Evolutionary conservation across 352 stramenopile species (phyloP).

Genomic region (Aphanomyces cochlioides): DNA sequence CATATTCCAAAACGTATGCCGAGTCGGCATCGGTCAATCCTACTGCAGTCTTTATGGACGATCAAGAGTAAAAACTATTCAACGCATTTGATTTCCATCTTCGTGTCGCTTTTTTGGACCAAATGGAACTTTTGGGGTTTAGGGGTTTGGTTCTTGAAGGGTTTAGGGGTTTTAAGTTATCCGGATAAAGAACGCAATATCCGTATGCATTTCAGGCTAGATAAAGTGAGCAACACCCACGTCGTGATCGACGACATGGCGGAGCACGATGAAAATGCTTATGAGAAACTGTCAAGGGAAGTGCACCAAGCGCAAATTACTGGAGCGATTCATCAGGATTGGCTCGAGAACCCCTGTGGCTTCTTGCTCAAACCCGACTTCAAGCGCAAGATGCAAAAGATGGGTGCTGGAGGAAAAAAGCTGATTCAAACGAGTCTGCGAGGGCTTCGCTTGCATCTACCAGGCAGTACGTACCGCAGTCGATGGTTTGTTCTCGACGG

Average conservation of each 20-base stretch:
- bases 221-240: neutral
- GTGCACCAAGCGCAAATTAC: conserved; percentile 88
- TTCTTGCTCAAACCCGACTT: conserved; percentile 87
- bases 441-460: conserved; percentile 69
- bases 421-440: conserved; percentile 63
- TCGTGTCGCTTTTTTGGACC: no score
- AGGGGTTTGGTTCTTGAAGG: no score
- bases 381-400: conserved; percentile 81
- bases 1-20: conserved; percentile 12
- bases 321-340: conserved; percentile 84
- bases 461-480: conserved; percentile 73
- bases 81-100: no score
- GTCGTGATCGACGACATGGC: conserved; percentile 9
- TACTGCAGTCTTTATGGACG: no score
- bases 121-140: no score
- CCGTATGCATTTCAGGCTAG: neutral
- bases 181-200: neutral
- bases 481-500: conserved; percentile 86
- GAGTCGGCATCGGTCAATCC: neutral
- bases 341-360: conserved; percentile 86
- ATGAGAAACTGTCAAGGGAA: conserved; percentile 87
- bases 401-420: conserved; percentile 81
- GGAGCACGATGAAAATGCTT: conserved; percentile 61
- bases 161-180: neutral
- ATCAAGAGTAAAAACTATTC: no score